phyloP scores from a whole-genome alignment of 345 rosid genomes.

The Rubroshorea leprosula region DNA sequence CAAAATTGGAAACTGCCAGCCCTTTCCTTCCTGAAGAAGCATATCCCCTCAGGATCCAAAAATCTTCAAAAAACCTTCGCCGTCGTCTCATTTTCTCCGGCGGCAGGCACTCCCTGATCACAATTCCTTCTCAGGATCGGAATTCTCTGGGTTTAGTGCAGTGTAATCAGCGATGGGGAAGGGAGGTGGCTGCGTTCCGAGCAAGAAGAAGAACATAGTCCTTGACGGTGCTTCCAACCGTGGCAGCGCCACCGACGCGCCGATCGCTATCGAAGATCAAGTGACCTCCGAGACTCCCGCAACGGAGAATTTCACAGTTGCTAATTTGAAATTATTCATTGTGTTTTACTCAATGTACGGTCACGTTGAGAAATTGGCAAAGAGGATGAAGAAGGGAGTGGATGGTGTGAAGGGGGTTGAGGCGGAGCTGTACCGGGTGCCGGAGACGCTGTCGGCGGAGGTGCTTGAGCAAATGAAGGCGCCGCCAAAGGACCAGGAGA shows the following conservation, averaged over 20 bases:
- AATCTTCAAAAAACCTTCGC: not conserved
- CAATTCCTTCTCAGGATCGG: not conserved
- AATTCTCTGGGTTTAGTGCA: not conserved
- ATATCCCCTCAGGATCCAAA: constrained; percentile 12
- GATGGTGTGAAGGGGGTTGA: constrained; percentile 56
- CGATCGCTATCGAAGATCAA: constrained; percentile 39
- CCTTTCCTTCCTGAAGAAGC: no score
- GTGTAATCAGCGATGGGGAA: constrained; percentile 59
- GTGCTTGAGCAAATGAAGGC: constrained; percentile 56
- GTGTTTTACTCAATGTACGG: constrained; percentile 74
- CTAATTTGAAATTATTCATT: constrained; percentile 37
- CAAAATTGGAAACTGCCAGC: no score
- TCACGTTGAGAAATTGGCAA: constrained; percentile 64
- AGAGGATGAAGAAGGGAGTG: constrained; percentile 65
- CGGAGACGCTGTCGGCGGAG: constrained; percentile 54
- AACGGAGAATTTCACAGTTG: constrained; percentile 8
- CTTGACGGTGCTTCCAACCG: constrained; percentile 20
- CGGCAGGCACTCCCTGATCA: not conserved
- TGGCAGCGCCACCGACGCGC: constrained; percentile 22
- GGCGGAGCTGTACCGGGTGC: constrained; percentile 47
- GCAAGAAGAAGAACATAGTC: constrained; percentile 60
- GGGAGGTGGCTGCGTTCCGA: constrained; percentile 95
- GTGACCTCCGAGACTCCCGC: constrained; percentile 18
- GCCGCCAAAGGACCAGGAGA: constrained; percentile 33
- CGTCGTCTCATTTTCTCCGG: no score